Evolutionary conservation across 192 early-diverging fungal genomes (phyloP).

Genomic region (Rhizophagus prolifer): DNA sequence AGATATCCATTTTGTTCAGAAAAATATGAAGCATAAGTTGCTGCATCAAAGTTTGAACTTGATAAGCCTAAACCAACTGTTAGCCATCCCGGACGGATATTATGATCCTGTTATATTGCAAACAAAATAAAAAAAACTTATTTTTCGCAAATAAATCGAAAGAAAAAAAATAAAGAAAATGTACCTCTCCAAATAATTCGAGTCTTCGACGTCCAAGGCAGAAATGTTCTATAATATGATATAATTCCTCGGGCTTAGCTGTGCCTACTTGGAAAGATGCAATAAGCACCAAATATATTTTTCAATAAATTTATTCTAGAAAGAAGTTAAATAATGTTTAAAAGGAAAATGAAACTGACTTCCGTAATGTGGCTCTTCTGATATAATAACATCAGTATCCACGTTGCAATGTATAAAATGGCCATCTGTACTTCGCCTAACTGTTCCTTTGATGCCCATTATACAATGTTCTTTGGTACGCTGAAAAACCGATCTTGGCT

Average conservation of each 20-base stretch:
- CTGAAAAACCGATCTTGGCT: slow-evolving; percentile 48
- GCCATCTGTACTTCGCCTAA: slow-evolving; percentile 59
- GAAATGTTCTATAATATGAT: slow-evolving; percentile 65
- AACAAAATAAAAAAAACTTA: neutral
- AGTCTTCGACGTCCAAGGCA: slow-evolving; percentile 61
- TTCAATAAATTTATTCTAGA: neutral
- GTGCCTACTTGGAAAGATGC: slow-evolving; percentile 30
- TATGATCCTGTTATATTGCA: slow-evolving; percentile 39
- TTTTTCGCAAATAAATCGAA: neutral
- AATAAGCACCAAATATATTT: neutral
- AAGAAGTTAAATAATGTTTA: neutral
- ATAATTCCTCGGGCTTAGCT: slow-evolving; percentile 60
- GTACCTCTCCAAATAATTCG: slow-evolving; percentile 59
- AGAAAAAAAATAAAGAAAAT: neutral
- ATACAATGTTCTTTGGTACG: slow-evolving; percentile 68
- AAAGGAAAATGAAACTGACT: slow-evolving; percentile 17
- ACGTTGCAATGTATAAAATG: slow-evolving; percentile 75
- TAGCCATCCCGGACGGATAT: slow-evolving; percentile 63
- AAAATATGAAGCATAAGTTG: slow-evolving; percentile 40
- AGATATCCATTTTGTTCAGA: slow-evolving; percentile 33
- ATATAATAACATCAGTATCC: slow-evolving; percentile 67
- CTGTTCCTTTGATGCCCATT: slow-evolving; percentile 66
- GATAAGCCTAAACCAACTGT: slow-evolving; percentile 51
- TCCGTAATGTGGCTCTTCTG: slow-evolving; percentile 49
- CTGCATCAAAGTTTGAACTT: slow-evolving; percentile 48